Percentiles rank a stretch among this genome's conserved stretches.
phyloP scores from a whole-genome alignment of 495 filamentous ascomycete species.

The Penicillium steckii region DNA sequence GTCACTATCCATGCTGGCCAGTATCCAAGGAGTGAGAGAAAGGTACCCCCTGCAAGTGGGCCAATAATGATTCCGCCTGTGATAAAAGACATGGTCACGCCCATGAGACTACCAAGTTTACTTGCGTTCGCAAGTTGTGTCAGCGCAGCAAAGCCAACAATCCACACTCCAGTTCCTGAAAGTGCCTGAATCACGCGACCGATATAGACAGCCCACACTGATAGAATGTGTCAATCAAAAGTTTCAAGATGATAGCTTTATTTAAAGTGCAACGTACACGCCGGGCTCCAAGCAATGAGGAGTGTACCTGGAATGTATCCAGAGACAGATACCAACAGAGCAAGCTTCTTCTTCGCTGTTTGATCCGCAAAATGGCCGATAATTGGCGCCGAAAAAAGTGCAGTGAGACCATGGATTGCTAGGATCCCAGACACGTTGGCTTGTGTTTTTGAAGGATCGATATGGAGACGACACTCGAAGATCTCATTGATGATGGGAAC shows the following conservation, averaged over 20 bases:
- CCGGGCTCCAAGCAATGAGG: conserved; percentile 11
- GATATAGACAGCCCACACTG: conserved; percentile 7
- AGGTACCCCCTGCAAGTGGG: conserved; percentile 10
- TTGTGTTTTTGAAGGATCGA: conserved; percentile 21
- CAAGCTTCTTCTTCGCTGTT: conserved; percentile 12
- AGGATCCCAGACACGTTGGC: conserved; percentile 16
- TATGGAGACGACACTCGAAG: conserved; percentile 24
- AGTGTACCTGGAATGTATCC: conserved; percentile 20
- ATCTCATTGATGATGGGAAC: conserved; percentile 29
- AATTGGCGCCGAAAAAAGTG: conserved; percentile 17
- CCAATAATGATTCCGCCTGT: neutral
- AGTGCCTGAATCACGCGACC: conserved; percentile 19
- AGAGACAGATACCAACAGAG: conserved; percentile 17
- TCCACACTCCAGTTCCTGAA: conserved; percentile 14
- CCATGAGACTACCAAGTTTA: conserved; percentile 12
- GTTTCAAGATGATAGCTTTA: too few species aligned
- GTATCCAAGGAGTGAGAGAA: conserved; percentile 16
- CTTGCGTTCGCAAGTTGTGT: conserved; percentile 8
- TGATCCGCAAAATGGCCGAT: conserved; percentile 31
- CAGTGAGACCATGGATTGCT: conserved; percentile 16
- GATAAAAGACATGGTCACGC: conserved; percentile 12
- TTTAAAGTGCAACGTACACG: too few species aligned
- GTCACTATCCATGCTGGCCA: conserved; percentile 15
- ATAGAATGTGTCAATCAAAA: neutral
- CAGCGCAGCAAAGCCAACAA: conserved; percentile 16